Evolutionary conservation across 208 protist species (phyloP).

Genomic region (Acanthamoeba castellanii): DNA sequence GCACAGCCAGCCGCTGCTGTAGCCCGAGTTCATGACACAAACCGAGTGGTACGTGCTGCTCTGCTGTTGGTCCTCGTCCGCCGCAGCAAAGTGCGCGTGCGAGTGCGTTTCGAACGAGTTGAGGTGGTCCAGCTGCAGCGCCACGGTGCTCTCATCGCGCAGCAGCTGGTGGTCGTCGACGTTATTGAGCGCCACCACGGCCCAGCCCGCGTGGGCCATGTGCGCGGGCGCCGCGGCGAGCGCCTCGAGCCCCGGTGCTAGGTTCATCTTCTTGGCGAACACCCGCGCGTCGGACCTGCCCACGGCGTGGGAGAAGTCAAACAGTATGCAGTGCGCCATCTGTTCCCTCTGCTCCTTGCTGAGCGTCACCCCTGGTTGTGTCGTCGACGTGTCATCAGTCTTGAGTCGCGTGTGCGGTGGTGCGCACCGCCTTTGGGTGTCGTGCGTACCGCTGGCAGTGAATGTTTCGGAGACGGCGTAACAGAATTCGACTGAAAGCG

Average conservation of each 20-base stretch:
- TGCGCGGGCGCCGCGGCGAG: slow-evolving; percentile 16
- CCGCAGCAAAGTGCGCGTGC: not conserved
- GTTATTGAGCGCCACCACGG: not conserved
- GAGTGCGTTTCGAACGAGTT: slow-evolving; percentile 39
- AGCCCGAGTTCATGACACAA: slow-evolving; percentile 69
- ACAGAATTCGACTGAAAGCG: slow-evolving; percentile 55
- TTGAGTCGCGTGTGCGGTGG: not conserved
- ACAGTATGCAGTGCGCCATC: slow-evolving; percentile 33
- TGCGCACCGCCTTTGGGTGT: not conserved
- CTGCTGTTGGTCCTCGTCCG: not conserved
- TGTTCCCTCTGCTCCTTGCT: not conserved
- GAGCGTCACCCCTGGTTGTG: not conserved
- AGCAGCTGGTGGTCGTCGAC: too few species aligned
- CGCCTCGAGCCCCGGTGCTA: not conserved
- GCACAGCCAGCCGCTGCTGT: slow-evolving; percentile 52
- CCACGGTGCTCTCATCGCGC: not conserved
- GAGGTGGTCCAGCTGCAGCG: not conserved
- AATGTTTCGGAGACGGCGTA: slow-evolving; percentile 25
- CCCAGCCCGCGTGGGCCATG: slow-evolving; percentile 47
- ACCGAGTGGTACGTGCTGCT: slow-evolving; percentile 2
- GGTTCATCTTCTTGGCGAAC: slow-evolving; percentile 63
- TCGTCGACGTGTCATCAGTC: not conserved
- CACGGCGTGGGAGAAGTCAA: slow-evolving; percentile 39
- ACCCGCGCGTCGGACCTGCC: slow-evolving; percentile 54
- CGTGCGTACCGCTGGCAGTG: not conserved